Base-by-base conservation (phyloP, 2,329 filamentous ascomycete species). In the Cladosporium sp. region DNA sequence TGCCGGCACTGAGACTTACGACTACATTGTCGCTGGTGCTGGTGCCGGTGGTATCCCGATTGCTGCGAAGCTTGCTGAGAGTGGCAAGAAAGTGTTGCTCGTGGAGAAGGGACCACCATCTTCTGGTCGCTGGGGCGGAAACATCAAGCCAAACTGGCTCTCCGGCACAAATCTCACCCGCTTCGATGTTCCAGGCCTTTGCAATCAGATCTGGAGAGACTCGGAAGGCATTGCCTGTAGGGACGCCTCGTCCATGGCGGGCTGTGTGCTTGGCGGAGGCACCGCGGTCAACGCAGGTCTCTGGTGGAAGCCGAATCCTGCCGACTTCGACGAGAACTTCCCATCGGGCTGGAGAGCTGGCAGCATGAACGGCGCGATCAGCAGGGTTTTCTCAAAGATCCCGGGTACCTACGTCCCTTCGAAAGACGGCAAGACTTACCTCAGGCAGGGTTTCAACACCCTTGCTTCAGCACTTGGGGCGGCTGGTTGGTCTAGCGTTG, bases 281-380 rank as follows among this genome's bases (percentile, higher is more conserved):
- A 79, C 81, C 9, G 79, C 82, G 19, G 74, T 87, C 61, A 88
- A 88, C 57, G 80, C 84, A 47, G 83, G 82, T 37, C 73, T 88
- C 19, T 87, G 82, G 79, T 85, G 82, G 76, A 82, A 80, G 64
- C 76, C 86, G 0, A 80, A 83, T 54, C 73, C 78, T 3, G 64
- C 71, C 3, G 86, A 89, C 62, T 89, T 85, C 73, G 83, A 89
- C 63, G 75, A 79, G 64, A 85, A 86, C 65, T 90, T 87, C 70
- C 86, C 86, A 0, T 56, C 70, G 1, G 86, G 85, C 22, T 90
- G 86, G 86, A 83, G 85, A 66, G 75, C 80, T n/a, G 64, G 70
- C 3, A 84, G 89, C 57, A 78, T 89, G 64, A 69, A 70, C 51
- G 64, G 70, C 19, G 80, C 85, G 1, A 80, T 83, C 7, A 69